Evolutionary conservation across 208 protist species (phyloP).

Genomic region (Crithidia fasciculata): DNA sequence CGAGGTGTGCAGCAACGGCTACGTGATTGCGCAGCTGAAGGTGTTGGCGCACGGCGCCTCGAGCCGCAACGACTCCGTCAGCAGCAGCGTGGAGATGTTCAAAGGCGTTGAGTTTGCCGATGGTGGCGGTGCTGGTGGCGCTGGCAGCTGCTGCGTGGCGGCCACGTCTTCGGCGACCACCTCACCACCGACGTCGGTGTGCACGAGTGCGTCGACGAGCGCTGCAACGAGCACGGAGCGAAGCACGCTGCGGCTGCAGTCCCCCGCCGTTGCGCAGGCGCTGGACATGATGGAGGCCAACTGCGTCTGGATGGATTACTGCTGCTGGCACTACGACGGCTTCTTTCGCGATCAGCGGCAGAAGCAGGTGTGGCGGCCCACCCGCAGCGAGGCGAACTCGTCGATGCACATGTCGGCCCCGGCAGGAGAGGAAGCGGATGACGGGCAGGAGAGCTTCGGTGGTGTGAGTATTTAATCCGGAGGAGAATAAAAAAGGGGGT

Average conservation of each 20-base stretch:
- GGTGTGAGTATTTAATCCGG: constrained; percentile 38
- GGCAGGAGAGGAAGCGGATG: background rate
- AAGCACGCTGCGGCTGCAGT: constrained; percentile 11
- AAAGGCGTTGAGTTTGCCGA: constrained; percentile 20
- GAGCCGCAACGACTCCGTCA: background rate
- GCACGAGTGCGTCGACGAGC: background rate
- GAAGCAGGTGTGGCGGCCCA: constrained; percentile 20
- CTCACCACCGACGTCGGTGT: background rate
- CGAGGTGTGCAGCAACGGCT: constrained; percentile 52
- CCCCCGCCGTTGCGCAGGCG: constrained; percentile 15
- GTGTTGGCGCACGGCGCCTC: constrained; percentile 1
- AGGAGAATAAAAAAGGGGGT: background rate
- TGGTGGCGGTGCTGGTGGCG: background rate
- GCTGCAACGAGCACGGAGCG: constrained; percentile 8
- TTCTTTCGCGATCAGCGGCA: constrained; percentile 42
- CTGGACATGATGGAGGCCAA: constrained; percentile 67
- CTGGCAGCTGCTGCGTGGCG: background rate
- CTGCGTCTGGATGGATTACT: constrained; percentile 77
- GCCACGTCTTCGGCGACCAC: background rate
- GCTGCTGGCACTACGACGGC: constrained; percentile 53
- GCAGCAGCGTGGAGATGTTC: constrained; percentile 23
- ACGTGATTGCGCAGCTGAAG: constrained; percentile 50
- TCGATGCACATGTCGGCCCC: constrained; percentile 15
- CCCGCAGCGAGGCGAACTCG: constrained; percentile 3
- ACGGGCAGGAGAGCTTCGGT: constrained; percentile 2